These are phyloP conservation scores for Globisporangium irregulare DNA, from an alignment of 352 stramenopile species.

Conservation along the genomic window DNA sequence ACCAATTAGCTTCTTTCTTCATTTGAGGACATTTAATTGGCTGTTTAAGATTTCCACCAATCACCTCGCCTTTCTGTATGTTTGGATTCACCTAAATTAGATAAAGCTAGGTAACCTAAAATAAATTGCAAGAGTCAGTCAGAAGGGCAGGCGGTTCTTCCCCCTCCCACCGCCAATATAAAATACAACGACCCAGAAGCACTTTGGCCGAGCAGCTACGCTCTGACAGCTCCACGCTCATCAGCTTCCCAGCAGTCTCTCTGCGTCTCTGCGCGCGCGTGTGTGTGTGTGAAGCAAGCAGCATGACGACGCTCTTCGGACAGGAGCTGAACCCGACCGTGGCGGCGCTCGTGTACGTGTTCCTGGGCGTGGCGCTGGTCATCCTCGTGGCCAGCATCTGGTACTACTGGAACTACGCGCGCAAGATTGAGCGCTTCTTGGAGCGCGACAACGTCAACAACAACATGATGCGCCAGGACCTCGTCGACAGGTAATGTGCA, in stretches of 20 bases:
- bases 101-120: no score
- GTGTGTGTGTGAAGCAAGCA: neutral
- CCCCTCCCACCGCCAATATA: neutral
- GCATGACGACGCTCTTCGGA: constrained; percentile 81
- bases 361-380: constrained; percentile 67
- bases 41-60: no score
- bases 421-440: constrained; percentile 85
- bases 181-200: neutral
- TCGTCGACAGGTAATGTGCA: constrained; percentile 57
- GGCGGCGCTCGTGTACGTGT: constrained; percentile 71
- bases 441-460: constrained; percentile 83
- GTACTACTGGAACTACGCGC: constrained; percentile 88
- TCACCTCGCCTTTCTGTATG: no score
- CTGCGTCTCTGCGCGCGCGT: neutral
- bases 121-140: neutral
- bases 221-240: neutral
- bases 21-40: no score
- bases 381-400: constrained; percentile 71
- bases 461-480: constrained; percentile 87
- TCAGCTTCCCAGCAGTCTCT: neutral
- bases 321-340: constrained; percentile 68
- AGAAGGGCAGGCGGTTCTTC: neutral
- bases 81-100: no score
- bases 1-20: no score
- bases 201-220: neutral